Evolutionary conservation across 495 filamentous ascomycete species (phyloP).

Genomic region (Zalerion maritima): DNA sequence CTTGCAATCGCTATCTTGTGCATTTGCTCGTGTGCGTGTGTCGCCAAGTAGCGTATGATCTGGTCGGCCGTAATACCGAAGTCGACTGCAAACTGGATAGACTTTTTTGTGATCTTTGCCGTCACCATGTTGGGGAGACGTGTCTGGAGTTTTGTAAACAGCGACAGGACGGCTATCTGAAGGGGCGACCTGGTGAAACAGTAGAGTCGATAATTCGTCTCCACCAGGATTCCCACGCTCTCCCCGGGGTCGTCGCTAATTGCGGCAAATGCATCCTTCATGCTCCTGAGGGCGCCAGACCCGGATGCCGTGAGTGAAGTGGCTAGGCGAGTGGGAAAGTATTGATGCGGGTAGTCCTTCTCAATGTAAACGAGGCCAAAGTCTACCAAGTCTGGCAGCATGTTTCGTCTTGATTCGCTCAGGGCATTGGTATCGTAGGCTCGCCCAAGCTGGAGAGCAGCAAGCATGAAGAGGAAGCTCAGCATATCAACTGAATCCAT

Average conservation of each 20-base stretch:
- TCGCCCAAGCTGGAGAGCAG: conserved; percentile 76
- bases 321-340: conserved; percentile 88
- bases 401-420: conserved; percentile 64
- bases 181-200: conserved; percentile 88
- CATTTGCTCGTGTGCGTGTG: conserved; percentile 89
- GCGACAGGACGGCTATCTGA: conserved; percentile 82
- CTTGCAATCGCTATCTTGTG: conserved; percentile 42
- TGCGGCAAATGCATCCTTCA: conserved; percentile 37
- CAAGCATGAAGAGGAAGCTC: conserved; percentile 91
- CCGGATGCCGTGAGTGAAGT: conserved; percentile 81
- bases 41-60: conserved; percentile 75
- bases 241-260: conserved; percentile 23
- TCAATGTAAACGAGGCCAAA: conserved; percentile 78
- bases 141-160: conserved; percentile 72
- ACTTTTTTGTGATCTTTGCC: conserved; percentile 73
- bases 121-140: conserved; percentile 88
- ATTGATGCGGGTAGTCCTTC: conserved; percentile 41
- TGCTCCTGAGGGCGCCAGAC: conserved; percentile 48
- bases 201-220: conserved; percentile 98
- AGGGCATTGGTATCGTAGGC: conserved; percentile 73
- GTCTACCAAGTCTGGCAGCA: conserved; percentile 72
- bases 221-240: conserved; percentile 71
- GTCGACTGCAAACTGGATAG: conserved; percentile 68
- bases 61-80: conserved; percentile 91
- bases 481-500: conserved; percentile 89